A percentile compares a stretch with the other conserved stretches of the same genome.
Evolutionary conservation across 495 filamentous ascomycete species (phyloP).

Genomic region (Sphaerosporella brunnea): DNA sequence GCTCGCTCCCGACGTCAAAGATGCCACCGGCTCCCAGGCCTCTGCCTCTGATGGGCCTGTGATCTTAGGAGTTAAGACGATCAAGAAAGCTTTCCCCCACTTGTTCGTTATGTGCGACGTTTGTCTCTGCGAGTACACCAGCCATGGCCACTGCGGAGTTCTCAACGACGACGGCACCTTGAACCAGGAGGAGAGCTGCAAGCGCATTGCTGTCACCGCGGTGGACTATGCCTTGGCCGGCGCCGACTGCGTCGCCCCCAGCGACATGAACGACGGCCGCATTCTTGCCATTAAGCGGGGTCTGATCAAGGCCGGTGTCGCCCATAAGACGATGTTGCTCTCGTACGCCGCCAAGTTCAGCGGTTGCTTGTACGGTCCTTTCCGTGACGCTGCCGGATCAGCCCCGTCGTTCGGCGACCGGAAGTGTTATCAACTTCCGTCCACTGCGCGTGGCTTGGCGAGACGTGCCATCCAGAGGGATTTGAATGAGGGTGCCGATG

Average conservation of each 20-base stretch:
- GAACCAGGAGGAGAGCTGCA: constrained; percentile 80
- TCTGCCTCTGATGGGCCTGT: constrained; percentile 89
- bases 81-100: constrained; percentile 65
- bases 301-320: constrained; percentile 76
- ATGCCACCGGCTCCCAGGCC: constrained; percentile 79
- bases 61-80: constrained; percentile 60
- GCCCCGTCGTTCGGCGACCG: constrained; percentile 84
- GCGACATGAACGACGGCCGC: constrained; percentile 97
- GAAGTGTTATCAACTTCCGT: constrained; percentile 88
- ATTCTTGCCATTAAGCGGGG: constrained; percentile 93
- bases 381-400: constrained; percentile 79
- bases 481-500: constrained; percentile 82
- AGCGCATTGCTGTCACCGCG: constrained; percentile 83
- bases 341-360: constrained; percentile 95
- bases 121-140: constrained; percentile 96
- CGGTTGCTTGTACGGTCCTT: constrained; percentile 89
- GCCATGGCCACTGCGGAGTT: constrained; percentile 96
- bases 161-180: constrained; percentile 76
- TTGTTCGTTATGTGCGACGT: constrained; percentile 85
- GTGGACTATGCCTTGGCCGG: constrained; percentile 83
- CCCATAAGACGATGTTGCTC: constrained; percentile 81
- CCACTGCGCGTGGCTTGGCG: constrained; percentile 80
- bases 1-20: constrained; percentile 57
- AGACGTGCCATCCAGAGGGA: constrained; percentile 80
- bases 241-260: constrained; percentile 89